Evolutionary conservation across 176 grass and related monocot genomes (phyloP), one percentile per base, ranked within the genome.

Genomic region (Panicum miliaceum): DNA sequence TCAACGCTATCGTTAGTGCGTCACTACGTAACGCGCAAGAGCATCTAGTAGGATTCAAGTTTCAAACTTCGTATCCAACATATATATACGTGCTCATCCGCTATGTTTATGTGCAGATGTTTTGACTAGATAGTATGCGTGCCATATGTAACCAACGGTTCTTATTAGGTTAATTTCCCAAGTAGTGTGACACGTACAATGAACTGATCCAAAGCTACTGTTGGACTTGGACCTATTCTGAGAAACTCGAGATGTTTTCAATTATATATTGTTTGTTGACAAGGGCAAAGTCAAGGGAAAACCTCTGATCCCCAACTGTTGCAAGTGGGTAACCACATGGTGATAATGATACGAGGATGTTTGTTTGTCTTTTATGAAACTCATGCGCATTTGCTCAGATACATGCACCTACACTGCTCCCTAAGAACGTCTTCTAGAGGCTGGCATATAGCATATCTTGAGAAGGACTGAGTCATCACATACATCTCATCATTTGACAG

Each of bases 221-320:
- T n/a, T 58, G 57, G 35, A 56, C 73, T 41, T 37, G 34, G 73
- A 76, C 52, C 19, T 36, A 23, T 58, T 41, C 22, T 40, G 73
- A n/a, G 9, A 23, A 76, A 76, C 20, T 59, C 34, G 35, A 25
- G 53, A 19, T 22, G 35, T 58, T 57, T 76, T 19, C 18, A 38
- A 4, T 25, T n/a, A n/a, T n/a, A n/a, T n/a, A n/a, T n/a, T 76
- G 20, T 76, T 25, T 76, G 20, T 76, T 59, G 52, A 41, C 52
- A 40, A 15, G 35, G 40, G n/a, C 35, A 58, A 76, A 58, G 19
- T 76, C 19, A 76, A n/a, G 10, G 37, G 6, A 23, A 23, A 58
- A 4, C 2, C 1, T 37, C 16, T 52, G 16, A 52, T 6, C 22
- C 20, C 36, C 73, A 58, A 37, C 35, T 20, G 34, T 32, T 18